Conservation (phyloP, 768 basidiomycete species). For the Dentipellis sp. region DNA sequence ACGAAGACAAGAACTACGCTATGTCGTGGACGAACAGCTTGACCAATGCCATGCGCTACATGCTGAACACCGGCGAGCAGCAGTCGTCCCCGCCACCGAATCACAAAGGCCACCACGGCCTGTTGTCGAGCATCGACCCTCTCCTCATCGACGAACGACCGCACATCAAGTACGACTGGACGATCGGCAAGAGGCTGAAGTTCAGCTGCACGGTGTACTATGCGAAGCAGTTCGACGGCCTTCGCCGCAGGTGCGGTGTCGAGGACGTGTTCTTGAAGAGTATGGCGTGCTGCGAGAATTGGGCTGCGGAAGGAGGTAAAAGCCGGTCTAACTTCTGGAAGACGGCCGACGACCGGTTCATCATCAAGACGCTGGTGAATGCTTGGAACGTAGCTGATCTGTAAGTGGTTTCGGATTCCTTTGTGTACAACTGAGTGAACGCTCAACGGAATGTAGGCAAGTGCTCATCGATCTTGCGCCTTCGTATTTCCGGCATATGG, state of each 20-base stretch:
- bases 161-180: slow-evolving; percentile 80
- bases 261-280: slow-evolving; percentile 51
- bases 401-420: slow-evolving; percentile 30
- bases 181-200: slow-evolving; percentile 61
- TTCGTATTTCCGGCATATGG: slow-evolving; percentile 73
- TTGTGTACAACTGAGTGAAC: too few relatives aligned
- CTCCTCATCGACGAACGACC: slow-evolving; percentile 56
- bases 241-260: slow-evolving; percentile 59
- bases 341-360: slow-evolving; percentile 65
- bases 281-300: slow-evolving; percentile 48
- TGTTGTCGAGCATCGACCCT: slow-evolving; percentile 28
- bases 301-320: slow-evolving; percentile 76
- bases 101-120: slow-evolving; percentile 38
- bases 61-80: slow-evolving; percentile 32
- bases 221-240: slow-evolving; percentile 67
- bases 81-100: slow-evolving; percentile 23
- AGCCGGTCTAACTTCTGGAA: slow-evolving; percentile 78
- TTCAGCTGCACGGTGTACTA: slow-evolving; percentile 80
- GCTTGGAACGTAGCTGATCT: slow-evolving; percentile 84
- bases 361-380: slow-evolving; percentile 80
- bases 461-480: slow-evolving; percentile 71
- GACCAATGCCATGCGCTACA: slow-evolving; percentile 48
- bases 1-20: slow-evolving; percentile 9
- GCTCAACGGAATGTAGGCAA: slow-evolving; percentile 36
- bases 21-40: slow-evolving; percentile 46